Base-by-base conservation (phyloP, 75 land plant species). In the Sequoiadendron giganteum region DNA sequence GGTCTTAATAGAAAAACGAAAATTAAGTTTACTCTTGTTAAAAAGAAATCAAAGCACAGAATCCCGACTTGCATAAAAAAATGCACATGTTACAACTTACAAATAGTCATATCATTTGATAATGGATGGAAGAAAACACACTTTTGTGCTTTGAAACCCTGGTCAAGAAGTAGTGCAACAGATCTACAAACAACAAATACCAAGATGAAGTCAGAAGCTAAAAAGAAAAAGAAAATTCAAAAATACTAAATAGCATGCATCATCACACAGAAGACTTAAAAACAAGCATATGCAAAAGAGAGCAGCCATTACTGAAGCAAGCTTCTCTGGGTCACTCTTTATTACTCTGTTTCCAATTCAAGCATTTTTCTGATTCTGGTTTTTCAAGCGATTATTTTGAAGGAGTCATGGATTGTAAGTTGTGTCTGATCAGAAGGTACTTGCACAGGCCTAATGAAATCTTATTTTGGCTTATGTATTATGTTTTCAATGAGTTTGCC, bases 61-160 rank as follows among this genome's bases (percentile, higher is more conserved):
- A n/a, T 47, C 10, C 48, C 42, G 32, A 45, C 30, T 45, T 82
- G 16, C 43, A 75, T 43, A 75, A 86, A 3, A 3, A 43, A 70
- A n/a, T 6, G 47, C 16, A 79, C 8, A n/a, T 34, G 21, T 85
- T 83, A 10, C 8, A 38, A 89, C 95, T 91, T 88, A 95, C 95
- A 88, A 19, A 96, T 89, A 54, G 97, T 89, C 80, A 91, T 88
- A 72, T 95, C 96, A 90, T 97, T 97, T 48, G 94, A 90, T 54
- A 97, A 90, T 73, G 98, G 98, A 70, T 97, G 98, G 90, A 97
- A 97, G 68, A 94, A 90, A 55, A 94, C 92, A 55, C 83, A 39
- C 40, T 93, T 89, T 75, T 93, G 90, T 70, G 86, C 78, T 89
- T 91, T 93, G 85, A 95, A 94, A 84, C 94, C 95, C 89, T 92